Evolutionary conservation across 2,329 filamentous ascomycete species (phyloP), one percentile per base, ranked within the genome.

Genomic region (Ceratocystis destructans): DNA sequence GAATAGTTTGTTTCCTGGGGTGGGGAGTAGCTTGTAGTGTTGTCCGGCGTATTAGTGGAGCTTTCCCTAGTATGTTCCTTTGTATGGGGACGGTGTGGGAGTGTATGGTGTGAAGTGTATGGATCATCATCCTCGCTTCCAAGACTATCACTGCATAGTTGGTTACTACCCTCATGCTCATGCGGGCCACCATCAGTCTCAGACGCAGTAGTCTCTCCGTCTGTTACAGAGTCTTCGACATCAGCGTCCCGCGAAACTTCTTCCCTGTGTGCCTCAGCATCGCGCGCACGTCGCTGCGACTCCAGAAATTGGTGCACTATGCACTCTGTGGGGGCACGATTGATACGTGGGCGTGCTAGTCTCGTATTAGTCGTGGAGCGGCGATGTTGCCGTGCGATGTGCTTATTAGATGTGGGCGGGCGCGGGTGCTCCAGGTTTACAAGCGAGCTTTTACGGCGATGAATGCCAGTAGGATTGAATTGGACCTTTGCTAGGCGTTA

Each of bases 271-370:
- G 41, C 41, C 41, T 62, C 61, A 12, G 6, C 37, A 7, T 72
- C 69, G 53, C 72, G 72, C 64, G 69, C 73, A 20, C 72, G 74
- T 65, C 78, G 77, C 71, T 87, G 83, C 61, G 75, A 79, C 64
- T 87, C 83, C 68, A 87, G 78, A 63, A 87, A 79, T 66, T 86
- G 82, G 72, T 88, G 85, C 41, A 87, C 85, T 46, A 87, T 78
- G 70, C 85, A 87, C 71, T 85, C 82, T 12, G 81, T 81, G 45
- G 74, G 73, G n/a, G 70, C 71, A 5, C 72, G 72, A 2, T 48
- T 17, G 0, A 48, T 20, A 48, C 8, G 77, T 71, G 63, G 69
- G 5, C 17, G 45, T 20, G 5, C 55, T 69, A 33, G 67, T 69
- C 64, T 45, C 69, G 45, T 66, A 69, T 61, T 68, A 71, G 62